Conservation (phyloP, 2,329 filamentous ascomycete species). For the Ceratocystis destructans region DNA sequence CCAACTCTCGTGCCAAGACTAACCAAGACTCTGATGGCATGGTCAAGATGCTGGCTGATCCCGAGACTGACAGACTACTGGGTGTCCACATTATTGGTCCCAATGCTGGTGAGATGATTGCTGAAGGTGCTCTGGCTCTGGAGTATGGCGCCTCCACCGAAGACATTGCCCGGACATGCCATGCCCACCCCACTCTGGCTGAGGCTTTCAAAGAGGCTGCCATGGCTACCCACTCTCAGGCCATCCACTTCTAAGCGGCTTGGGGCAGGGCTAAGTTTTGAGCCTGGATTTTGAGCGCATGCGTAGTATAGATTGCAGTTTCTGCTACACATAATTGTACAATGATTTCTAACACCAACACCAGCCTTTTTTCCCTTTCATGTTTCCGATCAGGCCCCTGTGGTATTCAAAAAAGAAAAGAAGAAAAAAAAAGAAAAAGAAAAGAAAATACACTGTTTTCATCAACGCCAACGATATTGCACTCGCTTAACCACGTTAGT, state of each 20-base stretch:
- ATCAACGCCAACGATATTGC: neutral
- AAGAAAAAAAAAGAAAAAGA: too few species aligned
- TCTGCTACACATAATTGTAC: conserved; percentile 18
- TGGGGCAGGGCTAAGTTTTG: neutral
- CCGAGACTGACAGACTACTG: conserved; percentile 88
- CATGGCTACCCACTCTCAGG: conserved; percentile 91
- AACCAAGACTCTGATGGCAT: conserved; percentile 91
- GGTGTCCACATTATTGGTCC: conserved; percentile 94
- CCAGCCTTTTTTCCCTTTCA: neutral
- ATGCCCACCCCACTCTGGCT: conserved; percentile 88
- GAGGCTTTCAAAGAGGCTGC: conserved; percentile 99
- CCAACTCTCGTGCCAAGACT: conserved; percentile 97
- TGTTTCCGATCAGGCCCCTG: neutral
- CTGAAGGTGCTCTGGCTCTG: conserved; percentile 83
- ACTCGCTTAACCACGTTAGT: too few species aligned
- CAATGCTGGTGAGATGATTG: conserved; percentile 98
- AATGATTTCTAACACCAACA: conserved; percentile 14
- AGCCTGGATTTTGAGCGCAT: conserved; percentile 2
- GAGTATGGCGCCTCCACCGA: conserved; percentile 95
- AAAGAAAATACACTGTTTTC: neutral
- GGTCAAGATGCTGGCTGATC: conserved; percentile 94
- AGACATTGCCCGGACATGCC: conserved; percentile 87
- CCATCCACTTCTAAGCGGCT: conserved; percentile 74
- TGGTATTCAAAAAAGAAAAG: neutral
- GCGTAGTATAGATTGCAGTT: conserved; percentile 11